A percentile compares a stretch with the other conserved stretches of the same genome.
Conservation (phyloP, 306 rosid species). For the Cicer yamashitae region DNA sequence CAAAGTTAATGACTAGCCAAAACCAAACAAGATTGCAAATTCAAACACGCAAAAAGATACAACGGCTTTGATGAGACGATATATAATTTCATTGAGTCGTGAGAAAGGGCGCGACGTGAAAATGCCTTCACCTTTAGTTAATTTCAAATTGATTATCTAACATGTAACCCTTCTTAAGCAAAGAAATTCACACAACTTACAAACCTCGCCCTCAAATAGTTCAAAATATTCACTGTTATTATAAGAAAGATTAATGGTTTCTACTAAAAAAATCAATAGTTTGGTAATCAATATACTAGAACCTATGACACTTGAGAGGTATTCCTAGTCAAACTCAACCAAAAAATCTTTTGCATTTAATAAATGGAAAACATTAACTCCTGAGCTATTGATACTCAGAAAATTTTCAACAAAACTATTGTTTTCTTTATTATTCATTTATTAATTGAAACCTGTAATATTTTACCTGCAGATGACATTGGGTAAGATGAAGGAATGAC, state of each 20-base stretch:
- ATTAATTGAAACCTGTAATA: background rate
- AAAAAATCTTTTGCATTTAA: background rate
- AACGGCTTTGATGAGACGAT: background rate
- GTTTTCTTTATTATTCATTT: conserved; percentile 9
- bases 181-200: conserved; percentile 13
- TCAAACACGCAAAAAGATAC: background rate
- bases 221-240: background rate
- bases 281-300: background rate
- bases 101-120: conserved; percentile 1
- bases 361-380: background rate
- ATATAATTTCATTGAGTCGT: background rate
- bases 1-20: background rate
- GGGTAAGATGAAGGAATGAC: conserved; percentile 73
- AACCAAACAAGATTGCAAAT: conserved; percentile 20
- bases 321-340: background rate
- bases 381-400: conserved; percentile 14
- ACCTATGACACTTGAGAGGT: background rate
- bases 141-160: background rate
- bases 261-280: conserved; percentile 11
- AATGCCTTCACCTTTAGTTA: conserved; percentile 8
- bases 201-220: conserved; percentile 6
- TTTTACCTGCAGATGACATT: conserved; percentile 48
- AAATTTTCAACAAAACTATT: conserved; percentile 27
- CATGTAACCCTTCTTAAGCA: conserved; percentile 25
- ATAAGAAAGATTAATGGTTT: conserved; percentile 8